phyloP scores from a whole-genome alignment of 2,329 filamentous ascomycete genomes.

The Trichoderma sp. region DNA sequence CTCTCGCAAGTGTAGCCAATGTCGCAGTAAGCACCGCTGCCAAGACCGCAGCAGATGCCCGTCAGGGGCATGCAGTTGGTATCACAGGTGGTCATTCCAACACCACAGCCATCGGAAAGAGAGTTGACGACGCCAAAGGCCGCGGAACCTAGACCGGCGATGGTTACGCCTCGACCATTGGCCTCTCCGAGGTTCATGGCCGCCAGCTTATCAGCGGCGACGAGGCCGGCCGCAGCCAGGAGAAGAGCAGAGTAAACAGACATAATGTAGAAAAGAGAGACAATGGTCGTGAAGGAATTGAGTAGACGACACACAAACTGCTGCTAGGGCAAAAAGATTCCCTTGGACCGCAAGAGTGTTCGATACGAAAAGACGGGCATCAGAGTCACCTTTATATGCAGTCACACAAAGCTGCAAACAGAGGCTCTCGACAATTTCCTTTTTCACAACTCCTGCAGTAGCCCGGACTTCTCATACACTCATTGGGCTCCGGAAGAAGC shows the following conservation, averaged over 20 bases:
- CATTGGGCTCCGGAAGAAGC: not conserved
- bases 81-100: constrained; percentile 29
- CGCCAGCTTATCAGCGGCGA: constrained; percentile 20
- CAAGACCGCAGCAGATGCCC: constrained; percentile 29
- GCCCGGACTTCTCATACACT: not conserved
- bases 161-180: constrained; percentile 19
- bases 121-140: constrained; percentile 24
- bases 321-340: not conserved
- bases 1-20: constrained; percentile 13
- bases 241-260: constrained; percentile 26
- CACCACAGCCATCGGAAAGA: constrained; percentile 23
- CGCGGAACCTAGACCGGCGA: constrained; percentile 12
- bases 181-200: constrained; percentile 4
- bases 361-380: not conserved
- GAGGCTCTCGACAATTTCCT: not conserved
- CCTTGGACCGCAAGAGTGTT: not conserved
- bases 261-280: constrained; percentile 26
- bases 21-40: constrained; percentile 19
- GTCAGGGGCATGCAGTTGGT: constrained; percentile 31
- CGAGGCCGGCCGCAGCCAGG: constrained; percentile 27
- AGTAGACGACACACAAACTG: not conserved
- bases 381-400: not conserved
- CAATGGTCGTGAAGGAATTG: not conserved
- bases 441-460: not conserved
- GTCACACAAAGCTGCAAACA: not conserved